A percentile compares a stretch with the other conserved stretches of the same genome.
Conservation (phyloP, 2,329 filamentous ascomycete genomes). For the Metarhizium sp. region DNA sequence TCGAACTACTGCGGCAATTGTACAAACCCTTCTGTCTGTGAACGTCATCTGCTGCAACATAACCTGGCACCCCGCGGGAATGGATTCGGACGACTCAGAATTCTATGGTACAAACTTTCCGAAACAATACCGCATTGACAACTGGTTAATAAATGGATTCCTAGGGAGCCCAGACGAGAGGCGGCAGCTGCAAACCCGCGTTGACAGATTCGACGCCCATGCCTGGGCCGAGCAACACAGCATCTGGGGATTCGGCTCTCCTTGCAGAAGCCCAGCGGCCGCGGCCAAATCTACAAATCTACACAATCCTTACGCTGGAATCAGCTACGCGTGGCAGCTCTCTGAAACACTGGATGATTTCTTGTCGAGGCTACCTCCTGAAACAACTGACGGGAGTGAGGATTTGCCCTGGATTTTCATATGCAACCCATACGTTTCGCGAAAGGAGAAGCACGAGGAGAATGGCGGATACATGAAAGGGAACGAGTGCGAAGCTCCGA, state of each 20-base stretch:
- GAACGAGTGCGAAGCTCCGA: conserved; percentile 40
- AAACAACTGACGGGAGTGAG: conserved; percentile 39
- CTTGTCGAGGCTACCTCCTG: conserved; percentile 57
- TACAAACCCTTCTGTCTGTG: background rate
- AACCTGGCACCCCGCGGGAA: conserved; percentile 8
- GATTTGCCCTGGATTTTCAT: conserved; percentile 63
- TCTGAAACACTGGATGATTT: conserved; percentile 57
- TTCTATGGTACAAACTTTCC: conserved; percentile 41
- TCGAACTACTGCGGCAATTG: background rate
- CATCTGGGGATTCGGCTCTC: conserved; percentile 1
- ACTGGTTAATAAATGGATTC: background rate
- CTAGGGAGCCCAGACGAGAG: conserved; percentile 47
- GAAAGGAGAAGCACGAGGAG: conserved; percentile 22
- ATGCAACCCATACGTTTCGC: conserved; percentile 49
- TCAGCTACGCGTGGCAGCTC: conserved; percentile 50
- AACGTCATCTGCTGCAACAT: background rate
- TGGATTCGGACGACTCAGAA: conserved; percentile 41
- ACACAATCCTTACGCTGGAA: conserved; percentile 51
- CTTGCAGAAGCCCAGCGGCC: background rate
- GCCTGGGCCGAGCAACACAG: conserved; percentile 27
- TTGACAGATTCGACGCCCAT: conserved; percentile 38
- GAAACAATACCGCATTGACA: background rate
- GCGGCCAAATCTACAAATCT: conserved; percentile 20
- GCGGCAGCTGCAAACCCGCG: conserved; percentile 37
- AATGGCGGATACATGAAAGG: conserved; percentile 29